Percentiles rank a stretch among this genome's conserved stretches.
Conservation (phyloP, 73 alveolate genomes). For the Uronychia setigera region DNA sequence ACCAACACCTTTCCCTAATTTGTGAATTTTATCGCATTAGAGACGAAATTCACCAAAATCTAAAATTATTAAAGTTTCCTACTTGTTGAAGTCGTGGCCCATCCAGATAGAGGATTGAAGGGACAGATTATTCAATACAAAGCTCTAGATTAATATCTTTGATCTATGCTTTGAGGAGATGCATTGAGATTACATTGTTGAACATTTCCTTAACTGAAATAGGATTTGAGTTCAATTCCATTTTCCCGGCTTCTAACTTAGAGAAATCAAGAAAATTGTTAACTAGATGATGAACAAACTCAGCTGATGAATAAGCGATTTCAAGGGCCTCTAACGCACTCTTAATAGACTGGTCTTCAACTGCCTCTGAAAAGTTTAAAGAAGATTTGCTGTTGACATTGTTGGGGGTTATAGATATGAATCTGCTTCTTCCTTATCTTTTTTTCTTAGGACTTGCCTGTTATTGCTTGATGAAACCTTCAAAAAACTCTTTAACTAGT, state of each 20-base stretch:
- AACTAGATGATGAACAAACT: background rate
- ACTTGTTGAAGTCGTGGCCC: conserved; percentile 8
- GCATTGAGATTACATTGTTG: background rate
- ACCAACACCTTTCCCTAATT: conserved; percentile 1
- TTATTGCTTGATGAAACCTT: background rate
- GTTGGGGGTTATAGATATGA: background rate
- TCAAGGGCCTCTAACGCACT: background rate
- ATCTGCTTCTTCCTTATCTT: background rate
- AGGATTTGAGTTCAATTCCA: background rate
- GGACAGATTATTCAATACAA: background rate
- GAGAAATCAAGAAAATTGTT: conserved; percentile 9
- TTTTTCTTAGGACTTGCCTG: background rate
- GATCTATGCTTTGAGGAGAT: background rate
- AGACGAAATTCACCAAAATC: conserved; percentile 6
- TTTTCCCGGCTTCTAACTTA: conserved; percentile 11
- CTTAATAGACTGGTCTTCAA: background rate
- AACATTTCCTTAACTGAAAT: background rate
- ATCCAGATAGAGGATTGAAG: background rate
- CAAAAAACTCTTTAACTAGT: background rate
- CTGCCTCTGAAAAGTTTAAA: background rate
- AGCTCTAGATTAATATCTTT: background rate
- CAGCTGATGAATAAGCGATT: background rate
- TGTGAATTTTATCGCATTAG: conserved; percentile 16
- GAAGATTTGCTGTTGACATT: background rate
- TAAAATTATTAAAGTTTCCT: too few species aligned